Evolutionary conservation across 768 basidiomycete genomes (phyloP), one percentile per base, ranked within the genome.

Genomic region (Udeniomyces megalosporus): DNA sequence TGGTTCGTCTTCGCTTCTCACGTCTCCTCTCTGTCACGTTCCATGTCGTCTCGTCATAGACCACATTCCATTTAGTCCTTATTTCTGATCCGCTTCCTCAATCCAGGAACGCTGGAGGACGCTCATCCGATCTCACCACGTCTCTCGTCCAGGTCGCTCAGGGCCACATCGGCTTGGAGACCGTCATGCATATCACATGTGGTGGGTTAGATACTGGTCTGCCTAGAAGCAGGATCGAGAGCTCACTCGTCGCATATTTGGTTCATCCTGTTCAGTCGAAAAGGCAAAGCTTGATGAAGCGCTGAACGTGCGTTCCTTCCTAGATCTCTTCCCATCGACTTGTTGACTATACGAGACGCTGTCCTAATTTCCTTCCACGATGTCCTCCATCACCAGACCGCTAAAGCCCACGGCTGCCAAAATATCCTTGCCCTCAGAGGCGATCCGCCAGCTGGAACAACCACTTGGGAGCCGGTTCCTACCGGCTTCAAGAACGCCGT

Each of bases 101-200:
- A 53, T 60, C 12, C 66, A 95, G 91, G 91, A 93, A 93, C 76
- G 92, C 92, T 58, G 92, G 92, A 60, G 92, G 92, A 58, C 81
- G 91, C 65, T 93, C 91, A 38, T 93, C 91, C 47, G 92, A 95
- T 70, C 75, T 96, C 61, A 93, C 92, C 12, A 83, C 87, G 4
- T 88, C 91, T 69, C 82, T 96, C 77, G 88, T 95, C 65, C 90
- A 90, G 75, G 88, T 86, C 46, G 93, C 91, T 71, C 91, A 96
- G 75, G 79, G 86, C 51, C 75, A 88, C 44, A 88, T 97, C 73
- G 95, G 92, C 0, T 79, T 97, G 26, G 91, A 97, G 75, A 93
- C 91, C 31, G 96, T 91, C 76, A 90, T 99, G 89, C 95, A 99
- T 75, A 75, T 99, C 68, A 97, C 93, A 49, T 97, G 95, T 72